A percentile compares a stretch with the other conserved stretches of the same genome.
Evolutionary conservation across 768 basidiomycete species (phyloP).

Genomic region (Xerocomus spinulosus): DNA sequence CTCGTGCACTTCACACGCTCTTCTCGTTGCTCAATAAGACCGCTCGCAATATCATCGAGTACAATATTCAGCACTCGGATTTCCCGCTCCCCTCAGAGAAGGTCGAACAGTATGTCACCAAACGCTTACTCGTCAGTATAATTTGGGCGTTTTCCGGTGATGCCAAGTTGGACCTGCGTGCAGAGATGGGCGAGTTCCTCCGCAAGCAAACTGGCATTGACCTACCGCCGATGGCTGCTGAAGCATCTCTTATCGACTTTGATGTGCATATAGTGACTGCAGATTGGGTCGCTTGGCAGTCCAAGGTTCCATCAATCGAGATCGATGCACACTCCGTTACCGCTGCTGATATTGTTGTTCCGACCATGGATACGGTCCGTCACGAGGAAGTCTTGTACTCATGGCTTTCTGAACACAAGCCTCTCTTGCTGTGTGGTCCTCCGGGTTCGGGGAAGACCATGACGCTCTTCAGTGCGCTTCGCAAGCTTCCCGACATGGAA

Average conservation of each 20-base stretch:
- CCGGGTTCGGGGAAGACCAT: conserved; percentile 99
- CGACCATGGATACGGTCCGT: conserved; percentile 96
- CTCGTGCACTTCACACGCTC: conserved; percentile 89
- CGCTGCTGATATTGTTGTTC: conserved; percentile 94
- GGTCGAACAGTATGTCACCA: conserved; percentile 86
- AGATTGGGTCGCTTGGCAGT: conserved; percentile 91
- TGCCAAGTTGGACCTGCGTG: conserved; percentile 83
- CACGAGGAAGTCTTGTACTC: conserved; percentile 99
- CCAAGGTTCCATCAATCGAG: conserved; percentile 89
- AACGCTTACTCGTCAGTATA: conserved; percentile 84
- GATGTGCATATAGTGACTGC: conserved; percentile 85
- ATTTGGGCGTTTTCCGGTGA: conserved; percentile 99
- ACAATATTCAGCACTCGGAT: conserved; percentile 91
- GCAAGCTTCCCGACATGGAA: conserved; percentile 98
- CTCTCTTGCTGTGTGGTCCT: conserved; percentile 95
- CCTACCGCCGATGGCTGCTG: conserved; percentile 68
- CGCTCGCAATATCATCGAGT: conserved; percentile 86
- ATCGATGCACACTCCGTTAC: conserved; percentile 96
- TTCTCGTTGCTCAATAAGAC: conserved; percentile 98
- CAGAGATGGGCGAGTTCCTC: conserved; percentile 85
- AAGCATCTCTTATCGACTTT: conserved; percentile 88
- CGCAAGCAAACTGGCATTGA: conserved; percentile 85
- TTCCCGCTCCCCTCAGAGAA: conserved; percentile 85
- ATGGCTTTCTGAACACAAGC: conserved; percentile 98
- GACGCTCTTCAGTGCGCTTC: conserved; percentile 96